These are phyloP conservation scores for Grigorovia transvaalensis DNA, from an alignment of 805 yeast genomes.

Conservation along the genomic window DNA sequence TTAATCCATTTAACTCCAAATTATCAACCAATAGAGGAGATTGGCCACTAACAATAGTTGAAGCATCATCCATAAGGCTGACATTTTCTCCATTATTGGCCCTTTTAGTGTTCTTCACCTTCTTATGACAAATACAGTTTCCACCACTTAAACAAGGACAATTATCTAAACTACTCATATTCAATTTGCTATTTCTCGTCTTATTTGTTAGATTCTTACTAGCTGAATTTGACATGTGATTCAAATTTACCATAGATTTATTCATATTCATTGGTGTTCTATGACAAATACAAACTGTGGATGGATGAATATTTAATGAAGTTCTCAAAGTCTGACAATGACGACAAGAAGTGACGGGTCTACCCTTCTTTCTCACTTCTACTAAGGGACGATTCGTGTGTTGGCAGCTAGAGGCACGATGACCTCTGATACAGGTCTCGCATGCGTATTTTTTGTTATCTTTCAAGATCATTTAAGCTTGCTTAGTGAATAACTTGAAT, in stretches of 20 bases:
- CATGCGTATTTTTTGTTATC: slow-evolving; percentile 94
- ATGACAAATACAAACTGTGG: slow-evolving; percentile 13
- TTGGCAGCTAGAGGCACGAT: slow-evolving; percentile 82
- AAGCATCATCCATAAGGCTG: background rate
- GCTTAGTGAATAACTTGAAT: background rate
- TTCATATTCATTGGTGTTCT: background rate
- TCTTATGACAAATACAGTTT: slow-evolving; percentile 9
- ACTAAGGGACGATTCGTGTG: slow-evolving; percentile 84
- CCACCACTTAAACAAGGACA: background rate
- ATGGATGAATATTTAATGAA: slow-evolving; percentile 49
- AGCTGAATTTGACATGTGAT: background rate
- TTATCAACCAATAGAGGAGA: background rate
- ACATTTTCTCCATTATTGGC: background rate
- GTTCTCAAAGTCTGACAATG: slow-evolving; percentile 75
- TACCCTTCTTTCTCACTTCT: slow-evolving; percentile 89
- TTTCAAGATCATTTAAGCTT: slow-evolving; percentile 59
- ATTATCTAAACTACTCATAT: background rate
- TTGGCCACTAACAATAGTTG: background rate
- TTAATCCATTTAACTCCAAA: background rate
- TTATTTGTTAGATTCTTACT: no score
- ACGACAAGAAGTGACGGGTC: slow-evolving; percentile 86
- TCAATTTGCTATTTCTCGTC: background rate
- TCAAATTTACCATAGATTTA: background rate
- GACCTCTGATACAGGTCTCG: slow-evolving; percentile 91
- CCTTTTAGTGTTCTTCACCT: slow-evolving; percentile 1